A percentile compares a stretch with the other conserved stretches of the same genome.
phyloP scores from a whole-genome alignment of 1,139 yeast species.

The Candida sp. region DNA sequence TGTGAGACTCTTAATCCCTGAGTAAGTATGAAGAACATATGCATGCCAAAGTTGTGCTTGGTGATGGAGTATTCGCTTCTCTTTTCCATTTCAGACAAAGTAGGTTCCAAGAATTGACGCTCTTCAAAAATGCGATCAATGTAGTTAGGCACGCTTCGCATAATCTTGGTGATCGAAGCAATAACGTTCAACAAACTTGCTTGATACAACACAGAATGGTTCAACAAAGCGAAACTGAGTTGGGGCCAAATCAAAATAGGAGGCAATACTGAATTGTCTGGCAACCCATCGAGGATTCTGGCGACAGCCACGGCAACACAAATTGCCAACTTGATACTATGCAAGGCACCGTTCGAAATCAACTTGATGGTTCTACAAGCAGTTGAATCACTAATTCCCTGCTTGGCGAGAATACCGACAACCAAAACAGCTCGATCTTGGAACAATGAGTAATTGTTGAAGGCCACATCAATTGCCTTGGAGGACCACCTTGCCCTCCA shows the following conservation, averaged over 20 bases:
- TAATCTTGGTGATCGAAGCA: slow-evolving; percentile 29
- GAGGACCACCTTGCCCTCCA: slow-evolving; percentile 79
- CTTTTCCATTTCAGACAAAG: slow-evolving; percentile 50
- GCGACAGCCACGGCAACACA: slow-evolving; percentile 54
- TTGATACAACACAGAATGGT: slow-evolving; percentile 49
- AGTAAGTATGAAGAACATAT: slow-evolving; percentile 54
- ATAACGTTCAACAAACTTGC: slow-evolving; percentile 53
- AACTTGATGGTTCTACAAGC: slow-evolving; percentile 50
- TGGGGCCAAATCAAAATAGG: slow-evolving; percentile 71
- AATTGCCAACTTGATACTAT: slow-evolving; percentile 39
- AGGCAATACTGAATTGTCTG: slow-evolving; percentile 56
- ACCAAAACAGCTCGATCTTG: slow-evolving; percentile 77
- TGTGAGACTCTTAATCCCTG: slow-evolving; percentile 71
- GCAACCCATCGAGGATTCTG: slow-evolving; percentile 66
- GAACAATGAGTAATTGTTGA: slow-evolving; percentile 60
- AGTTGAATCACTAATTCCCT: slow-evolving; percentile 65
- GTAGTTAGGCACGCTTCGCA: slow-evolving; percentile 25
- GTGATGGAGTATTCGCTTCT: slow-evolving; percentile 45
- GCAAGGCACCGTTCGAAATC: slow-evolving; percentile 20
- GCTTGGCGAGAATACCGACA: slow-evolving; percentile 70
- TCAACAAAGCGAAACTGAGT: slow-evolving; percentile 40
- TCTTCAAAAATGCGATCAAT: slow-evolving; percentile 39
- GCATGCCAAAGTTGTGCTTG: slow-evolving; percentile 56
- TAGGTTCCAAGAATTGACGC: slow-evolving; percentile 42
- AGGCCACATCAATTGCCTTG: slow-evolving; percentile 68